Evolutionary conservation across 176 grass and related monocot species (phyloP).

Genomic region (Bolboschoenus planiculmis): DNA sequence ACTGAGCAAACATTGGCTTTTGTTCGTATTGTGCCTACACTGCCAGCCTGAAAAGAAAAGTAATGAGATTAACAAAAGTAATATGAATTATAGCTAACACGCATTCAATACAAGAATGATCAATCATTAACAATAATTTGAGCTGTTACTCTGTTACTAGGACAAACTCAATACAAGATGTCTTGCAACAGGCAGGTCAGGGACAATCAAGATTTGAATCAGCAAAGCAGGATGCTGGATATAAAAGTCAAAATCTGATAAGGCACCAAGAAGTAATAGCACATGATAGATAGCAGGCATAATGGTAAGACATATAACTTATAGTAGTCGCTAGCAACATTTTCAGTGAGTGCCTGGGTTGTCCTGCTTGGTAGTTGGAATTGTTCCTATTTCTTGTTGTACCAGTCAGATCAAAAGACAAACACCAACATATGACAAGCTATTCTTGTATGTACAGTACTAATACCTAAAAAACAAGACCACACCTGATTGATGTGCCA

Average conservation of each 20-base stretch:
- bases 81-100: constrained; percentile 20
- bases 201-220: neutral
- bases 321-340: neutral
- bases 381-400: neutral
- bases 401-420: constrained; percentile 37
- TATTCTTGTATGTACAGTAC: neutral
- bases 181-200: neutral
- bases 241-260: neutral
- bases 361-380: neutral
- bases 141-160: neutral
- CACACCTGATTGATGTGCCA: constrained; percentile 98
- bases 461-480: neutral
- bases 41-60: constrained; percentile 65
- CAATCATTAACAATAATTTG: neutral
- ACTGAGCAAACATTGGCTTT: constrained; percentile 95
- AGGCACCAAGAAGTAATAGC: neutral
- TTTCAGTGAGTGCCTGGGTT: neutral
- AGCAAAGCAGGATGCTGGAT: neutral
- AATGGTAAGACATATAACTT: neutral
- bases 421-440: neutral
- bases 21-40: constrained; percentile 82
- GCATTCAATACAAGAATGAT: neutral
- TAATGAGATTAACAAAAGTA: constrained; percentile 40
- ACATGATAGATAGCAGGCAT: neutral
- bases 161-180: neutral